Percentiles rank a stretch among this genome's conserved stretches.
phyloP scores from a whole-genome alignment of 2,329 filamentous ascomycete species.

The Rutstroemia sp. region DNA sequence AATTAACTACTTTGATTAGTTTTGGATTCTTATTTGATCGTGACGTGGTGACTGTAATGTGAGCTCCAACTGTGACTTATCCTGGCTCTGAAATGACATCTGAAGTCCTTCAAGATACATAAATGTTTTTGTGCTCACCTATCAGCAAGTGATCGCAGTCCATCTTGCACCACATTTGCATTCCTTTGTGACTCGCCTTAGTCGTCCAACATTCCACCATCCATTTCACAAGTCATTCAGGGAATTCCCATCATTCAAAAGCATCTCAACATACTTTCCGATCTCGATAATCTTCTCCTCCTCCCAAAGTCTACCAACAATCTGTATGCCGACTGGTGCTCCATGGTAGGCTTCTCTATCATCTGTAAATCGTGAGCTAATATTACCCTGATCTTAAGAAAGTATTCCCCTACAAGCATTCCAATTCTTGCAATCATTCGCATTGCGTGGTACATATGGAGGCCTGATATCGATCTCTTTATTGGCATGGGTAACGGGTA shows the following conservation, averaged over 20 bases:
- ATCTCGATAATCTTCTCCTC: slow-evolving; percentile 47
- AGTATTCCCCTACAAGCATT: slow-evolving; percentile 40
- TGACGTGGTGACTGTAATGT: no score
- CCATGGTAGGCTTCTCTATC: slow-evolving; percentile 34
- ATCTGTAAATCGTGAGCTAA: slow-evolving; percentile 31
- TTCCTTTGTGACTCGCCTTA: no score
- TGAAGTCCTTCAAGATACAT: no score
- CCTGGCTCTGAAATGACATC: no score
- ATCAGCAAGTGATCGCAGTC: no score
- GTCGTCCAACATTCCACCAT: background rate
- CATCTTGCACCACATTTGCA: no score
- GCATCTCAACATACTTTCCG: slow-evolving; percentile 21
- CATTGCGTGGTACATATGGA: slow-evolving; percentile 34
- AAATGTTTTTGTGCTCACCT: no score
- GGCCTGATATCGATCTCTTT: slow-evolving; percentile 32
- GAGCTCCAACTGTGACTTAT: no score
- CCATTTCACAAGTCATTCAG: no score
- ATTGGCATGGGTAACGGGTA: slow-evolving; percentile 44
- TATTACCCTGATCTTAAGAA: slow-evolving; percentile 42
- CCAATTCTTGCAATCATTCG: slow-evolving; percentile 37
- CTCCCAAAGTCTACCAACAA: slow-evolving; percentile 43
- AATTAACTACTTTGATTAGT: no score
- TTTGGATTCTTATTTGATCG: no score
- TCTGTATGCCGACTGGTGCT: slow-evolving; percentile 45
- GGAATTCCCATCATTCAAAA: slow-evolving; percentile 2